Evolutionary conservation across 768 basidiomycete species (phyloP), one percentile per base, ranked within the genome.

Genomic region (Phylloporus arenicola): DNA sequence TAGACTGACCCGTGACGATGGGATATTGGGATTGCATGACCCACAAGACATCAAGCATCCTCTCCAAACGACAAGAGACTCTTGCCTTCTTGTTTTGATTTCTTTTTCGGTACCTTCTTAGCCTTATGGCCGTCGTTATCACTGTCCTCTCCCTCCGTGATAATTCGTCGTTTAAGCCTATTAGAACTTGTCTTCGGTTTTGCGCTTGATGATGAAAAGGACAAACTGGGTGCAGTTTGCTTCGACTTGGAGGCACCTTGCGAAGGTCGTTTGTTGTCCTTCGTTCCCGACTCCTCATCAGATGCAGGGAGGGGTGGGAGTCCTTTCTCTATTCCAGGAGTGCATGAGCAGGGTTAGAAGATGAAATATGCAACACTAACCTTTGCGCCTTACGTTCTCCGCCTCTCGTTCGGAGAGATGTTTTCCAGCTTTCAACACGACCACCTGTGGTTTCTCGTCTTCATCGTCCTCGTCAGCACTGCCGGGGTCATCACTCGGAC

Each of bases 381-480:
- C 86, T 75, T 78, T 81, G 48, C 88, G 79, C 47, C 76, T 75
- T 58, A 88, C 76, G 62, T 88, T 85, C 74, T 89, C 85, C 4
- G 77, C 91, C 60, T 95, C 89, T 48, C 77, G 70, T 54, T 78
- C 84, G 2, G 80, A 81, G 38, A 96, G 74, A 72, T 96, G 93
- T 64, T 90, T 94, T 24, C 93, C 92, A 57, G 86, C 80, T 62
- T 80, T 90, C 56, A 96, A 64, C 9, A 95, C 92, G 3, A 96
- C 90, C 8, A 96, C 82, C 62, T 90, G 88, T 3, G 92, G 92
- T 57, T 78, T 83, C 67, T 94, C 92, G 59, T 92, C 92, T 0
- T 64, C 79, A 4, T 73, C 72, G 51, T 83, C 83, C 50, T 90
- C 88, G 45, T 83, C 82, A 12, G 79, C 86, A 56, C 85, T 87